phyloP scores from a whole-genome alignment of 2,329 filamentous ascomycete genomes.

The Cadophora sp. region DNA sequence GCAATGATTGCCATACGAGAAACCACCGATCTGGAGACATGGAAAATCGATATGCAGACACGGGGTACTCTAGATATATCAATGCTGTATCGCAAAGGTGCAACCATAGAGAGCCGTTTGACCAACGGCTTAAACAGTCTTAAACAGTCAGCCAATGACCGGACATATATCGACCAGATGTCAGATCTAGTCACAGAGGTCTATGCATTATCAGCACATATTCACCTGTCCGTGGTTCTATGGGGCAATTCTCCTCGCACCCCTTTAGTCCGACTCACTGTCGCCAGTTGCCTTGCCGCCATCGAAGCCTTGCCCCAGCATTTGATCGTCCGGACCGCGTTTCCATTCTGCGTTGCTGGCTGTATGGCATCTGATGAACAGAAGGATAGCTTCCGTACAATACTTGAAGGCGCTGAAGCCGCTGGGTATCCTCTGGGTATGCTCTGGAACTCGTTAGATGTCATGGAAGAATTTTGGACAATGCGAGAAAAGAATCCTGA shows the following conservation, averaged over 20 bases:
- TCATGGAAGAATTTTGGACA: constrained; percentile 31
- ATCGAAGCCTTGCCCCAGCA: constrained; percentile 13
- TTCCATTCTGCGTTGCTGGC: constrained; percentile 21
- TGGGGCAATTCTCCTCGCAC: constrained; percentile 12
- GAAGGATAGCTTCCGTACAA: constrained; percentile 12
- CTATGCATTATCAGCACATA: constrained; percentile 16
- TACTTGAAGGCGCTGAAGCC: background rate
- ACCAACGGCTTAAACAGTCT: constrained; percentile 15
- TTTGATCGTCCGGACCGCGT: constrained; percentile 20
- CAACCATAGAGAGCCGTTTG: constrained; percentile 30
- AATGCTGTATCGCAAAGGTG: constrained; percentile 10
- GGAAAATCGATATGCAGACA: constrained; percentile 17
- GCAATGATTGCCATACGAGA: constrained; percentile 24
- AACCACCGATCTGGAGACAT: constrained; percentile 18
- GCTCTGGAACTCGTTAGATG: constrained; percentile 17
- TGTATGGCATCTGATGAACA: constrained; percentile 23
- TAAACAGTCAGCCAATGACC: background rate
- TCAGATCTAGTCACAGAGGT: constrained; percentile 16
- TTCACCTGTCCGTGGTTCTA: constrained; percentile 20
- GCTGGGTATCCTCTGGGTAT: constrained; percentile 8
- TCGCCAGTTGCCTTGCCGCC: background rate
- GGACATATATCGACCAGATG: constrained; percentile 8
- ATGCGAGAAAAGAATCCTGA: constrained; percentile 44
- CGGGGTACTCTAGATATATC: constrained; percentile 1
- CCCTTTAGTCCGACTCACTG: constrained; percentile 8